These are phyloP conservation scores for Penicillium sp. DNA, from an alignment of 2,329 filamentous ascomycete genomes.

Conservation along the genomic window DNA sequence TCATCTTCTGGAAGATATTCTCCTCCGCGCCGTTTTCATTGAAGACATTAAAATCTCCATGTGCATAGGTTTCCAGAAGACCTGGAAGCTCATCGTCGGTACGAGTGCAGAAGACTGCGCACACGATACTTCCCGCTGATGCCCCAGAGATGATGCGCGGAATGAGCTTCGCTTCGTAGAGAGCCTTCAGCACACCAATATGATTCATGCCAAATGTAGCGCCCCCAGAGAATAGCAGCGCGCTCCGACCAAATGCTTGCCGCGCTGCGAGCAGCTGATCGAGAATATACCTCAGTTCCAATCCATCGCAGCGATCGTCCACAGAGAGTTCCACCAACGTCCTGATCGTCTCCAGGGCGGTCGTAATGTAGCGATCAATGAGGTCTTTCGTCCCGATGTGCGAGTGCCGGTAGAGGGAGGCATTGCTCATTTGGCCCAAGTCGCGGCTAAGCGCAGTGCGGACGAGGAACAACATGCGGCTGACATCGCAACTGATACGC, in stretches of 20 bases:
- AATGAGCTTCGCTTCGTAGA: conserved; percentile 68
- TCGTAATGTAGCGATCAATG: conserved; percentile 81
- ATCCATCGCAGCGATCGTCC: conserved; percentile 45
- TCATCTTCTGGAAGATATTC: conserved; percentile 61
- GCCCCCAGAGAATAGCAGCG: conserved; percentile 74
- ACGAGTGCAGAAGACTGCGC: conserved; percentile 68
- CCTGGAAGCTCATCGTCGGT: conserved; percentile 71
- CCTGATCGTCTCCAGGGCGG: conserved; percentile 67
- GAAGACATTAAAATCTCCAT: conserved; percentile 77
- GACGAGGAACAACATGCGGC: conserved; percentile 71
- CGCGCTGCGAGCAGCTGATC: conserved; percentile 66
- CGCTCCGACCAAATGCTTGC: conserved; percentile 79
- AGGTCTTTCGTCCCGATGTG: conserved; percentile 80
- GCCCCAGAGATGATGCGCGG: conserved; percentile 83
- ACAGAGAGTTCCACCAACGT: conserved; percentile 60
- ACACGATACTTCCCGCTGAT: conserved; percentile 82
- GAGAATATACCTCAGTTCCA: conserved; percentile 57
- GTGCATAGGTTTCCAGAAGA: conserved; percentile 64
- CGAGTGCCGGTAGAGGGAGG: conserved; percentile 74
- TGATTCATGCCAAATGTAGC: conserved; percentile 91
- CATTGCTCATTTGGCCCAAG: conserved; percentile 78
- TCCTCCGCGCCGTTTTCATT: conserved; percentile 57
- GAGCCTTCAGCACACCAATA: conserved; percentile 75
- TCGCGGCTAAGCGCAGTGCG: conserved; percentile 74
- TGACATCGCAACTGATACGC: conserved; percentile 63